Conservation (phyloP, 495 filamentous ascomycete genomes). For the Penicillium manginii region DNA sequence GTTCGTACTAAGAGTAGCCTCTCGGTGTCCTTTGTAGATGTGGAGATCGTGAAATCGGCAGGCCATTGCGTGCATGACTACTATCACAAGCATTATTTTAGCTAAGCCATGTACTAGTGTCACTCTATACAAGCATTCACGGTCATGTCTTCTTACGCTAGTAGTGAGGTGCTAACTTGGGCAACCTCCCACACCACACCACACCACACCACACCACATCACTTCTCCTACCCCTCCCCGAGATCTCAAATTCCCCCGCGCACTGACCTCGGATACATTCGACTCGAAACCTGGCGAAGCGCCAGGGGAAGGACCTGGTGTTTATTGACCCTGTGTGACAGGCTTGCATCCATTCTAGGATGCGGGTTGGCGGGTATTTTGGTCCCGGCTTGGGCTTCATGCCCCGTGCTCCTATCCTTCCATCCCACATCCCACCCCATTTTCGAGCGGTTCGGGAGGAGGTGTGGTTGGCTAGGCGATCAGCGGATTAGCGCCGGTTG, state of each 20-base stretch:
- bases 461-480: constrained; percentile 42
- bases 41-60: too few relatives aligned
- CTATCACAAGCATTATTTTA: too few relatives aligned
- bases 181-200: neutral
- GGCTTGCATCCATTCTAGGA: neutral
- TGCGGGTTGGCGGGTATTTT: constrained; percentile 16
- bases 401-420: constrained; percentile 5
- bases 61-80: too few relatives aligned
- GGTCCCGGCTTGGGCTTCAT: constrained; percentile 5
- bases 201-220: neutral
- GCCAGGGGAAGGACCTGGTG: constrained; percentile 10
- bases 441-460: constrained; percentile 35
- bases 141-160: too few relatives aligned
- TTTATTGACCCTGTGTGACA: constrained; percentile 17
- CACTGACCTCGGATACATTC: constrained; percentile 9
- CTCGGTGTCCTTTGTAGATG: too few relatives aligned
- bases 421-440: neutral
- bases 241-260: neutral
- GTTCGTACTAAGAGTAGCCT: too few relatives aligned
- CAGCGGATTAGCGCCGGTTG: constrained; percentile 40
- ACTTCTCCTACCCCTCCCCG: neutral
- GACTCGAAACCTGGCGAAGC: neutral
- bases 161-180: too few relatives aligned
- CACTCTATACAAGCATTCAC: too few relatives aligned
- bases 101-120: too few relatives aligned